Base-by-base conservation (phyloP, 2,329 filamentous ascomycete species). In the Periconia digitata region DNA sequence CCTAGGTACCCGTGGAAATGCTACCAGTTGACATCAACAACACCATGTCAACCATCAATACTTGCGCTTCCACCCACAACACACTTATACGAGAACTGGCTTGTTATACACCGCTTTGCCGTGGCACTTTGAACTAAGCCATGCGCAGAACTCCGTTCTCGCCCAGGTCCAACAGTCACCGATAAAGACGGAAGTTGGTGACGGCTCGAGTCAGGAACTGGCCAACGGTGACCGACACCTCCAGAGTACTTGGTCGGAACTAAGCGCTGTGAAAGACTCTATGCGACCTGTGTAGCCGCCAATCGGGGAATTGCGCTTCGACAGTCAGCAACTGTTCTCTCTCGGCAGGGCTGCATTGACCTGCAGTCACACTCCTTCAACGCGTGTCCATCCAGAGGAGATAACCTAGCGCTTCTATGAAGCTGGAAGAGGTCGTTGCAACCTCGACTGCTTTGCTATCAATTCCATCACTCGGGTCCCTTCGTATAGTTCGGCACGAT, bases 401-500 rank as follows among this genome's bases (percentile, higher is more conserved):
- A 15, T 32, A 12, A 13, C 12, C n/a, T 5, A 32, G 3, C n/a
- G 27, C 27, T 32, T 32, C 27, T 3, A 32, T 13, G 3, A 15
- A 4, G 27, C 10, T 15, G 10, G n/a, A 32, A 32, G 8, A 6
- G n/a, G n/a, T n/a, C n/a, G n/a, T n/a, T n/a, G n/a, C n/a, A n/a
- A n/a, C n/a, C n/a, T n/a, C n/a, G n/a, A n/a, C n/a, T n/a, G n/a
- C n/a, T n/a, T n/a, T n/a, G n/a, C n/a, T n/a, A n/a, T n/a, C n/a
- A n/a, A n/a, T n/a, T n/a, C n/a, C n/a, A n/a, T n/a, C n/a, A n/a
- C n/a, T n/a, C 27, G 27, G 27, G 27, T 10, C 4, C 12, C 27
- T 32, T 4, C 27, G 27, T 32, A 42, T 40, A 27, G 15, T 15
- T 58, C 57, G 59, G 59, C 47, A 58, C 27, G 3, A 3, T 32